These are phyloP conservation scores for Talaromyces rugulosus DNA, from an alignment of 2,329 filamentous ascomycete genomes.

Conservation along the genomic window DNA sequence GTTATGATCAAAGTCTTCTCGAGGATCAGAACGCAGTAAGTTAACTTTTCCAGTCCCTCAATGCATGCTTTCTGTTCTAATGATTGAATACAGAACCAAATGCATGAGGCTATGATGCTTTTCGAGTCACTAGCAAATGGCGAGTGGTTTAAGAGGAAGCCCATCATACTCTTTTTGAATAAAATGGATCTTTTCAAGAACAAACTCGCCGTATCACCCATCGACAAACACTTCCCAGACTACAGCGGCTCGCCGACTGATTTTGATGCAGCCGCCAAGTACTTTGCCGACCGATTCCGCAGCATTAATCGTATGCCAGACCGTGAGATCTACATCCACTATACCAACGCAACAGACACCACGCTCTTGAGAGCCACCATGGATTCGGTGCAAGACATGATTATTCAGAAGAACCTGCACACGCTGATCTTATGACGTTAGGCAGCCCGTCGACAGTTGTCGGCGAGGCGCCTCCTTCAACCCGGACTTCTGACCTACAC, in stretches of 20 bases:
- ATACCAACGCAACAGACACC: constrained; percentile 60
- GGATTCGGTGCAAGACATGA: constrained; percentile 82
- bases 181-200: constrained; percentile 83
- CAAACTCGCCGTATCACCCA: constrained; percentile 67
- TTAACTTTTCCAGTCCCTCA: constrained; percentile 16
- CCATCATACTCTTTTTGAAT: constrained; percentile 80
- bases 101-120: constrained; percentile 83
- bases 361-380: constrained; percentile 82
- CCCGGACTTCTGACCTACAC: background rate
- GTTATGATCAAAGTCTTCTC: constrained; percentile 92
- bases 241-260: constrained; percentile 69
- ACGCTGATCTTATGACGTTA: constrained; percentile 64
- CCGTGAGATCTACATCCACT: constrained; percentile 57
- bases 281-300: constrained; percentile 77
- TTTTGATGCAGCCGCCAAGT: constrained; percentile 71
- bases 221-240: constrained; percentile 72
- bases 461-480: constrained; percentile 12
- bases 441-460: background rate
- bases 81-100: constrained; percentile 64
- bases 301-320: constrained; percentile 63
- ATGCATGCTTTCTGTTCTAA: background rate
- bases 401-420: constrained; percentile 78
- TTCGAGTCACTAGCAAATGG: constrained; percentile 84
- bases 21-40: constrained; percentile 94
- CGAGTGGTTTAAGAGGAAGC: constrained; percentile 78